phyloP scores from a whole-genome alignment of 441 rosid species.

The Melianthus villosus region DNA sequence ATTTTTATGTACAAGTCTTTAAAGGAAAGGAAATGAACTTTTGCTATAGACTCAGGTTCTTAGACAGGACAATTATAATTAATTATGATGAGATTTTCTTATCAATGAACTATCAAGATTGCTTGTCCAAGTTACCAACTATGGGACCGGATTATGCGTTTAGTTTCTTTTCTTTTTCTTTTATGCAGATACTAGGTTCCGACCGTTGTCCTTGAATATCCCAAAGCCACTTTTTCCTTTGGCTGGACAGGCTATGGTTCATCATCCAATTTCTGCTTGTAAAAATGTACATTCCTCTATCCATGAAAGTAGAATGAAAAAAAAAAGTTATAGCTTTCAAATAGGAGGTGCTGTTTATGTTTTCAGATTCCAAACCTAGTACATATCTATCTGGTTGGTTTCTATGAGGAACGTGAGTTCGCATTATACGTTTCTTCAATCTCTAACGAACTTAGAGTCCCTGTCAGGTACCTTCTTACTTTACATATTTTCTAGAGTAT shows the following conservation, averaged over 20 bases:
- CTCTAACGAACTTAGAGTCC: slow-evolving; percentile 63
- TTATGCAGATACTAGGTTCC: slow-evolving; percentile 54
- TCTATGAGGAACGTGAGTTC: slow-evolving; percentile 73
- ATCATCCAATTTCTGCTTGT: slow-evolving; percentile 89
- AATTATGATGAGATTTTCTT: too few relatives aligned
- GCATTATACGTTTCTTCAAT: slow-evolving; percentile 68
- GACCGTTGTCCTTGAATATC: slow-evolving; percentile 65
- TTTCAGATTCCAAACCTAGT: slow-evolving; percentile 54
- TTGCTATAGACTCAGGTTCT: too few relatives aligned
- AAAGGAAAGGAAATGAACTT: too few relatives aligned
- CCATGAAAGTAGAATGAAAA: background rate
- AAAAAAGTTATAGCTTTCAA: background rate
- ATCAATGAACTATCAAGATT: too few relatives aligned
- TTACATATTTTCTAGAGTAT: too few relatives aligned
- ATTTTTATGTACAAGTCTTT: too few relatives aligned
- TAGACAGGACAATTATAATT: too few relatives aligned
- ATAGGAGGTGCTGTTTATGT: slow-evolving; percentile 7
- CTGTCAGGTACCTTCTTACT: slow-evolving; percentile 41
- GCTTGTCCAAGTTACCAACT: too few relatives aligned
- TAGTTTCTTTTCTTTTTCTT: background rate
- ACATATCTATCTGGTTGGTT: slow-evolving; percentile 65
- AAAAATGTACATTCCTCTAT: slow-evolving; percentile 36
- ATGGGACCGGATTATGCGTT: too few relatives aligned
- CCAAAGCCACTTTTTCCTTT: slow-evolving; percentile 75
- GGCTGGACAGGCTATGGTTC: slow-evolving; percentile 91